Conservation (phyloP, 352 stramenopile species). For the Plasmopara viticola region DNA sequence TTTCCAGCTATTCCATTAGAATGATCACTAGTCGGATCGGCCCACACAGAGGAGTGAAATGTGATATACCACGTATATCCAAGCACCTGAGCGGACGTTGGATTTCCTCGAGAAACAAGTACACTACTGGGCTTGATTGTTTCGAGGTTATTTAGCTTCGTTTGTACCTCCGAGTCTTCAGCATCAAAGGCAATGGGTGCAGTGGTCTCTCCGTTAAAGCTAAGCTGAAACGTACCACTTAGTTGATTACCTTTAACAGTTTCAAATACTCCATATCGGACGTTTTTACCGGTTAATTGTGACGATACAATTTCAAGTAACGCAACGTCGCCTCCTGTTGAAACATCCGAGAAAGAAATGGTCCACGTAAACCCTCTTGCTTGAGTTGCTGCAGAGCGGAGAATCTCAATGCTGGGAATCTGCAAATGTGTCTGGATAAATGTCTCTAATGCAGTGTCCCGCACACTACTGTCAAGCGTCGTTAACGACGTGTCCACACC, state of each 20-base stretch:
- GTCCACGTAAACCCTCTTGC: constrained; percentile 75
- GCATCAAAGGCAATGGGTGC: constrained; percentile 86
- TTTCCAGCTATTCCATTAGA: constrained; percentile 82
- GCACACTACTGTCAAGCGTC: constrained; percentile 18
- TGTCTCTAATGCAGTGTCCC: constrained; percentile 30
- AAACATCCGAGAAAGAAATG: constrained; percentile 53
- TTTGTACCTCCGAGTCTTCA: constrained; percentile 73
- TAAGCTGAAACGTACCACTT: constrained; percentile 87
- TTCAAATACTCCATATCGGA: constrained; percentile 55
- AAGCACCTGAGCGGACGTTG: constrained; percentile 57
- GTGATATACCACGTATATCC: constrained; percentile 91
- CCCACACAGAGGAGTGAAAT: constrained; percentile 91
- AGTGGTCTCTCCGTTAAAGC: constrained; percentile 92
- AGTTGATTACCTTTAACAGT: constrained; percentile 84
- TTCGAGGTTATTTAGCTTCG: constrained; percentile 88
- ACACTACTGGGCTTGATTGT: constrained; percentile 91
- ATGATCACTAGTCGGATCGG: constrained; percentile 88
- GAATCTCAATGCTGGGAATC: constrained; percentile 46
- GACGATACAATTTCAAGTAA: constrained; percentile 36
- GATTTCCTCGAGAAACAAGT: constrained; percentile 63
- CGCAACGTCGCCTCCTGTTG: constrained; percentile 81
- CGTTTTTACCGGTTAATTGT: constrained; percentile 29
- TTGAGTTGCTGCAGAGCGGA: constrained; percentile 53
- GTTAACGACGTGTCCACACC: constrained; percentile 34
- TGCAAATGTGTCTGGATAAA: constrained; percentile 44